Base-by-base conservation (phyloP, 2,329 filamentous ascomycete genomes). In the Fusarium tricinctum region DNA sequence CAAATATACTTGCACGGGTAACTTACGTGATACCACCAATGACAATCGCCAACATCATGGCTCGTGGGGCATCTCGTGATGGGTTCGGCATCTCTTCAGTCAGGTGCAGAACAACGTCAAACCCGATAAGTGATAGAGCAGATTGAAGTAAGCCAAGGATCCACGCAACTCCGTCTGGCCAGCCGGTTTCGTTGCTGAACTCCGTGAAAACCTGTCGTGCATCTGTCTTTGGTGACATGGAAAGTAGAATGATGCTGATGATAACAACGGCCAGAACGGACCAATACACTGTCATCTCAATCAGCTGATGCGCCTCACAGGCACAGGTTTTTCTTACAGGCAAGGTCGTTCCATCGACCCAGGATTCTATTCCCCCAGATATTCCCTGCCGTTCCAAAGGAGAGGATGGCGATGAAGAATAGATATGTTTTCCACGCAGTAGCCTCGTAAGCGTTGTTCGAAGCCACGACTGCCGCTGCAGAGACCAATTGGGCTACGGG, bases 141-240 rank as follows among this genome's bases (percentile, higher is more conserved):
- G 74, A 79, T 63, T 82, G 83, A 2, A 85, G 72, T 2, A 85
- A 71, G 0, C 83, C 82, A 1, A 85, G 74, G 9, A 84, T 78
- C 83, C 83, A 85, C 1, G 82, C 75, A 20, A 84, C 71, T 2
- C 82, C 83, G 47, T 83, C 79, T 1, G 78, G 73, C 82, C 82
- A 84, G 1, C 81, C 81, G 2, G 80, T 82, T 33, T 78, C 77
- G 66, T 85, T 85, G 9, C 70, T 71, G 47, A 83, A 84, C 9
- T 79, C 73, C 5, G 78, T 75, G 59, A 84, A 85, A 12, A 84
- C 82, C 63, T 78, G 82, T 3, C 71, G 66, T 1, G 81, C 79
- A 22, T 77, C 73, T 9, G 80, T 81, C 33, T 85, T 83, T 0
- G 65, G 51, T 0, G 71, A 74, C 44, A 78, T 82, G 4, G 79